phyloP scores from a whole-genome alignment of 2,329 filamentous ascomycete genomes.

The Tolypocladium tropicale region DNA sequence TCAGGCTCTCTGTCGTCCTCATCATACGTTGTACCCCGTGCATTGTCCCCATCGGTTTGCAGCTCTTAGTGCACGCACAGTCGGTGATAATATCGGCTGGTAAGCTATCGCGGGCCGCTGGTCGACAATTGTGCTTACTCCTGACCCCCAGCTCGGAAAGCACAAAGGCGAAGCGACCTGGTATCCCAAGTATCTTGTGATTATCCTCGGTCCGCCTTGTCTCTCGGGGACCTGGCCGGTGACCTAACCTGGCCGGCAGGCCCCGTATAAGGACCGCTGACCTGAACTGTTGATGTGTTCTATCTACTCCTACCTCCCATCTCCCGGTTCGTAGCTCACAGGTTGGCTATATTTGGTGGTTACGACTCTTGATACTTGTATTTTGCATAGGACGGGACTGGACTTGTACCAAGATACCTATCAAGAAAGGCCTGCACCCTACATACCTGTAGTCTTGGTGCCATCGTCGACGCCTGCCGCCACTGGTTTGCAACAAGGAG shows the following conservation, averaged over 20 bases:
- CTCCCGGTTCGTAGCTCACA: background rate
- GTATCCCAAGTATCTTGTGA: background rate
- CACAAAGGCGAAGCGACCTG: background rate
- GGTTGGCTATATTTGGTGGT: background rate
- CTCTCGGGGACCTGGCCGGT: background rate
- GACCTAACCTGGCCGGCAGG: background rate
- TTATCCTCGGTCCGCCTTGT: background rate
- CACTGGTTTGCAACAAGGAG: background rate
- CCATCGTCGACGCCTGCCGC: background rate
- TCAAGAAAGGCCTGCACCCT: background rate
- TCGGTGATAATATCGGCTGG: background rate
- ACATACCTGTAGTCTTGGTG: background rate
- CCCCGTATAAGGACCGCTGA: background rate
- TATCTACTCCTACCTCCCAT: background rate
- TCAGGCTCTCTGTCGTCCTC: background rate
- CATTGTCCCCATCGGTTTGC: background rate
- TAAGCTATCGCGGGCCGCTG: background rate
- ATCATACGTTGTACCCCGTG: background rate
- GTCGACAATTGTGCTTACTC: background rate
- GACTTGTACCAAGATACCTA: background rate
- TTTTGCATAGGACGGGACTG: background rate
- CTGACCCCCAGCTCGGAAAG: background rate
- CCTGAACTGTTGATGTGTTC: background rate
- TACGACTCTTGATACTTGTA: background rate
- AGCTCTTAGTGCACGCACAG: background rate